Conservation (phyloP, 495 filamentous ascomycete species). For the Aspergillus campestris region DNA sequence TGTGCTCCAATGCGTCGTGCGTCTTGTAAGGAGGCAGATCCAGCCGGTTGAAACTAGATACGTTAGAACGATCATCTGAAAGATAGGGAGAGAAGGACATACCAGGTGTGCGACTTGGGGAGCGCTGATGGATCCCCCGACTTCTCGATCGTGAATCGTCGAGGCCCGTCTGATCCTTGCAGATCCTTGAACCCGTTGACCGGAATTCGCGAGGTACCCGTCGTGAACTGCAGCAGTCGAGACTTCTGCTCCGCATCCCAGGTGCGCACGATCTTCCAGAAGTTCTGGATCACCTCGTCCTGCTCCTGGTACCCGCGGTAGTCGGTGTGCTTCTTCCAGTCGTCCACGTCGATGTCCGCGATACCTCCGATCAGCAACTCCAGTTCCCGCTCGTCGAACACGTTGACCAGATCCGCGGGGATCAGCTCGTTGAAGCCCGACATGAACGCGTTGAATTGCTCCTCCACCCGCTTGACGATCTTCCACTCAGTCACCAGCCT, state of each 20-base stretch:
- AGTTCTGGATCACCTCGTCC: constrained; percentile 93
- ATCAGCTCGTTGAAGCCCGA: constrained; percentile 97
- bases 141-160: constrained; percentile 97
- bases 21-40: constrained; percentile 92
- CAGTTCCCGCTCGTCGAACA: constrained; percentile 96
- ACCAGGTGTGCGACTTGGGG: constrained; percentile 98
- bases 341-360: constrained; percentile 97
- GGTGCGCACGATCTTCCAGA: constrained; percentile 94
- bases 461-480: constrained; percentile 94
- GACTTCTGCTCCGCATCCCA: constrained; percentile 99
- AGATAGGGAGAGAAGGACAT: constrained; percentile 29
- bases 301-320: constrained; percentile 98
- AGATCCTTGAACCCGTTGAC: constrained; percentile 99
- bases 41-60: constrained; percentile 83
- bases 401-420: constrained; percentile 90
- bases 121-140: constrained; percentile 81
- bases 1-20: constrained; percentile 73
- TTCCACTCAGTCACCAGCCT: constrained; percentile 97
- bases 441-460: constrained; percentile 97
- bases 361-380: constrained; percentile 97
- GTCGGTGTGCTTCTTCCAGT: constrained; percentile 99
- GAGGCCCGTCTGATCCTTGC: constrained; percentile 91
- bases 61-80: not conserved
- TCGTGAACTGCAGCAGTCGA: constrained; percentile 91
- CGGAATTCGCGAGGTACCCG: constrained; percentile 93